Evolutionary conservation across 2,329 filamentous ascomycete species (phyloP), one percentile per base, ranked within the genome.

Genomic region (Delphinella strobiligena): DNA sequence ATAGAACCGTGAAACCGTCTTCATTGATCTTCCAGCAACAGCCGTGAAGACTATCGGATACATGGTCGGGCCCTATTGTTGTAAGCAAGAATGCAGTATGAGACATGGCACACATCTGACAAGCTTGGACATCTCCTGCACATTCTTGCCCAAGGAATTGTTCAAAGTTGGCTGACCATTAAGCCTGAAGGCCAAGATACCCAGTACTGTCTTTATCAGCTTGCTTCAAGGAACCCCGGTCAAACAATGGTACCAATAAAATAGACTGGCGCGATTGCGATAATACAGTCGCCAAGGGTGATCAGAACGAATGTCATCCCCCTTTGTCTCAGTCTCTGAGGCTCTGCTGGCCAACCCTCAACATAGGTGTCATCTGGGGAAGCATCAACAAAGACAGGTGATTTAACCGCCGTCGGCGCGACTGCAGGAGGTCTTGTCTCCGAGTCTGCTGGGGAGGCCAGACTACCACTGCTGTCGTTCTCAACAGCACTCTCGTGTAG

Each of bases 11-110:
- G 58, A 54, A 12, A 60, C 51, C 49, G 56, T 59, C 32, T 59
- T 59, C 46, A 60, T 51, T 14, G 56, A 57, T 8, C 54, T 45
- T 2, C 58, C 58, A 19, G 41, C 46, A 1, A 62, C 54, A 0
- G 59, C 58, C 0, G 58, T 56, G 30, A 61, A 61, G 0, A 59
- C 19, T 10, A 62, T 58, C 0, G 58, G 59, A 24, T 57, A 61
- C 8, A 62, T 40, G 0, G 58, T 59, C 2, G 59, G 58, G 12
- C 55, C 52, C 42, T 44, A 3, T 4, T 5, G n/a, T 8, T 3
- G 37, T 37, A 35, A 42, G 17, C 15, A 17, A 15, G 7, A 5
- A 19, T 14, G n/a, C 14, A 5, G 17, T 38, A 19, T 15, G 31
- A 3, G 16, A 14, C 2, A 5, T 11, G 14, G 41, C 18, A 7